Conservation (phyloP, 495 filamentous ascomycete species). For the Daldinia vernicosa region DNA sequence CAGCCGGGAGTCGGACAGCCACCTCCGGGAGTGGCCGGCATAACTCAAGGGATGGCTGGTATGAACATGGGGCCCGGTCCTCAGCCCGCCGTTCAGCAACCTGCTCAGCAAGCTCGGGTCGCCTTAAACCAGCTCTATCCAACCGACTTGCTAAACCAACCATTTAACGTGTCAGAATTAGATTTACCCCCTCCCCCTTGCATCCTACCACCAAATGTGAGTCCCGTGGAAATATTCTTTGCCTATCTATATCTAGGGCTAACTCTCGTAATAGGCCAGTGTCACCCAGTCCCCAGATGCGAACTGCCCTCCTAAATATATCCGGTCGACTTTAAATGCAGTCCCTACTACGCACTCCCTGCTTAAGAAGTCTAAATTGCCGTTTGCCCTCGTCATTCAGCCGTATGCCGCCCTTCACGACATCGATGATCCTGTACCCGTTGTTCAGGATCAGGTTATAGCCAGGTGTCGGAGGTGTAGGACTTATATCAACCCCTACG, state of each 20-base stretch:
- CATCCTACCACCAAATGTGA: constrained; percentile 88
- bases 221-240: constrained; percentile 44
- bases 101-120: constrained; percentile 62
- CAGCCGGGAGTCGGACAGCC: constrained; percentile 59
- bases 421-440: constrained; percentile 85
- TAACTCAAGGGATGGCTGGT: constrained; percentile 84
- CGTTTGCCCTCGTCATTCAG: constrained; percentile 95
- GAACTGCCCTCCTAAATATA: constrained; percentile 93
- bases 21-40: constrained; percentile 69
- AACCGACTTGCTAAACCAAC: constrained; percentile 88
- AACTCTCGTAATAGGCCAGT: constrained; percentile 67
- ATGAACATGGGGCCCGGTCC: constrained; percentile 74
- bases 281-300: constrained; percentile 91
- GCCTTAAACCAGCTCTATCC: constrained; percentile 89
- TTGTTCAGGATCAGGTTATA: constrained; percentile 96
- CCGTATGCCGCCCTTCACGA: constrained; percentile 94
- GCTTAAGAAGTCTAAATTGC: constrained; percentile 94
- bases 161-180: constrained; percentile 91
- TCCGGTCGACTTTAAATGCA: constrained; percentile 93
- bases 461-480: constrained; percentile 93
- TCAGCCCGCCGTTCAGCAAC: constrained; percentile 62
- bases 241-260: constrained; percentile 9
- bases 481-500: constrained; percentile 97
- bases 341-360: constrained; percentile 90
- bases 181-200: constrained; percentile 93